Base-by-base conservation (phyloP, 305 asterid genomes). In the Fraxinus floribunda region DNA sequence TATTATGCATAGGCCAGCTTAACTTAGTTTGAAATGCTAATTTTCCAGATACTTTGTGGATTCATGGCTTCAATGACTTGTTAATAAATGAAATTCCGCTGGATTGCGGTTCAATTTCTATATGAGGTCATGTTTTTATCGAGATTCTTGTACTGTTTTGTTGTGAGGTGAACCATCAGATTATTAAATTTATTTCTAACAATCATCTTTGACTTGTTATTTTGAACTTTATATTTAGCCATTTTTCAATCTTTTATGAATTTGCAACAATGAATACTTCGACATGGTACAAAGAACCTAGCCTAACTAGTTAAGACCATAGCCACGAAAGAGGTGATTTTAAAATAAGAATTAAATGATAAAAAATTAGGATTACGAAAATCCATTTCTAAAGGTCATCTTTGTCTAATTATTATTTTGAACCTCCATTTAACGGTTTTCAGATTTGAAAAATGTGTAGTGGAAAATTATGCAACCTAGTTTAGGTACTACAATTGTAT, bases 1-100 rank as follows among this genome's bases (percentile, higher is more conserved):
- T 73, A 39, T 85, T 22, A 85, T 86, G 92, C 64, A 73, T 49
- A 80, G 86, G 81, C 80, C 83, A 29, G 2, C 71, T 76, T 86
- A 71, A 70, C 24, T 34, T 46, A 2, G 0, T 46, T 57, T 77
- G 15, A 34, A 26, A 15, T 26, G 7, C 22, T 13, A 26, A 70
- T 78, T 78, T 29, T 22, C 26, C 71, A n/a, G 82, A 7, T 26
- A 79, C 75, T 62, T 78, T 3, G 44, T 38, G 10, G 5, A 30
- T 78, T 55, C 34, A 64, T 20, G 16, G 11, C 72, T 64, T 4
- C 34, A 29, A 3, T 68, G 36, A 68, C 75, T 68, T 26, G 74
- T 7, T 30, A 62, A 22, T 22, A 62, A 26, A 68, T 68, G 7
- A 68, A 22, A 30, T 68, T 26, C 39, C 7, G 74, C 74, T 66